Base-by-base conservation (phyloP, 2,329 filamentous ascomycete species). In the Fusarium decemcellulare region DNA sequence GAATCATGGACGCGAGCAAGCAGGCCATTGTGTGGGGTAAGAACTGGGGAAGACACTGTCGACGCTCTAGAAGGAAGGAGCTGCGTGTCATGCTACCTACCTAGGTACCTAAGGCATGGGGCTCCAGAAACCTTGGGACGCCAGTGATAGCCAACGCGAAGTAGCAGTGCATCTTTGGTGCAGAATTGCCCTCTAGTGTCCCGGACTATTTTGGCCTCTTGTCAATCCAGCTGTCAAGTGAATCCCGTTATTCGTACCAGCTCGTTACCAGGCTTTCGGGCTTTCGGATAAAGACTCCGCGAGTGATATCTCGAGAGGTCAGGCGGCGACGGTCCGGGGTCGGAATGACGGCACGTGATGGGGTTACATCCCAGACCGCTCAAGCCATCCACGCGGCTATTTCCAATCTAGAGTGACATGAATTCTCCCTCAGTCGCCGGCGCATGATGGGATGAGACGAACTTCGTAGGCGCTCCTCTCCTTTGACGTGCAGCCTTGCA, bases 1-100 rank as follows among this genome's bases (percentile, higher is more conserved):
- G 55, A 55, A 65, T 59, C 57, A 68, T 59, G 53, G 46, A 51
- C 44, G 51, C 62, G 44, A 43, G 57, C 51, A 67, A 46, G 51
- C 63, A 67, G 43, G 23, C 57, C 66, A 70, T 70, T 63, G 69
- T 72, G 69, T 72, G 69, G 69, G 69, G 69, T 72, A 72, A 65
- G 61, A 71, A 70, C 66, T 62, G 69, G 69, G 67, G 67, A 65
- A 70, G 67, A 51, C 55, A 43, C 55, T 52, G 36, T 54, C 11
- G n/a, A 27, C 48, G 63, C 47, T 58, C 54, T 50, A 29, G 44
- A 32, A 32, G 54, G 44, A 50, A 58, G 54, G 54, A 39, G 54
- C 34, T 50, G 27, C 34, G 30, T 15, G 44, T 23, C 18, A 23
- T 23, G 23, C 23, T 23, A 23, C 23, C 23, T 23, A 23, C 23